These are phyloP conservation scores for Aspergillus nomiae DNA, from an alignment of 2,329 filamentous ascomycete species.

Conservation along the genomic window DNA sequence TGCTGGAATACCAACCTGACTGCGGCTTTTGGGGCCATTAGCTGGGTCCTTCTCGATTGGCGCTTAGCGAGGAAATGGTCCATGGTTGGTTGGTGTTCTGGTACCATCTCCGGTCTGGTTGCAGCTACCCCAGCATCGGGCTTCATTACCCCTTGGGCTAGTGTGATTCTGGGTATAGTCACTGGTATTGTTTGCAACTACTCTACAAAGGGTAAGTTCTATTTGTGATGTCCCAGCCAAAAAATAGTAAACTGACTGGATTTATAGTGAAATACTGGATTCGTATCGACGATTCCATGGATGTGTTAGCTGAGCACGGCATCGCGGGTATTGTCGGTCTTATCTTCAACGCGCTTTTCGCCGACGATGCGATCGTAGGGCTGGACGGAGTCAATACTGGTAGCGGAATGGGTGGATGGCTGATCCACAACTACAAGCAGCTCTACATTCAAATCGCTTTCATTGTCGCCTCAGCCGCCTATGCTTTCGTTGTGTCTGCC, in stretches of 20 bases:
- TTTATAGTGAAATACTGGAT: slow-evolving; percentile 69
- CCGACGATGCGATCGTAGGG: slow-evolving; percentile 70
- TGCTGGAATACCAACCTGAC: slow-evolving; percentile 98
- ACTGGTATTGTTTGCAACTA: slow-evolving; percentile 77
- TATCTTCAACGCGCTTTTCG: slow-evolving; percentile 75
- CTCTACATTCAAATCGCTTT: slow-evolving; percentile 72
- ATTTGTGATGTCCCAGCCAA: slow-evolving; percentile 20
- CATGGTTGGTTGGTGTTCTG: slow-evolving; percentile 90
- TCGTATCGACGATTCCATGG: slow-evolving; percentile 82
- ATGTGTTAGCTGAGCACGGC: slow-evolving; percentile 88
- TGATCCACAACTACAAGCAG: slow-evolving; percentile 71
- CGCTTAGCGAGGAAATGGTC: slow-evolving; percentile 93
- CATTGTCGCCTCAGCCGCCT: slow-evolving; percentile 64
- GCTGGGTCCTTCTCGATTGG: slow-evolving; percentile 96
- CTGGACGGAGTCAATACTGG: slow-evolving; percentile 67
- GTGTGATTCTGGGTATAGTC: slow-evolving; percentile 61
- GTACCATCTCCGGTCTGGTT: slow-evolving; percentile 82
- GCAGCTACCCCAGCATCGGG: slow-evolving; percentile 84
- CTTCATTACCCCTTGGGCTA: slow-evolving; percentile 70
- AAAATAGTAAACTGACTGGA: slow-evolving; percentile 8
- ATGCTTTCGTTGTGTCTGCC: slow-evolving; percentile 68
- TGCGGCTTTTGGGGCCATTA: slow-evolving; percentile 86
- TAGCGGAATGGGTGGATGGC: slow-evolving; percentile 62
- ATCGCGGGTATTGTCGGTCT: slow-evolving; percentile 82
- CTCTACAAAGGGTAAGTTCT: slow-evolving; percentile 75